phyloP scores from a whole-genome alignment of 257 asterid species.

The Capsicum chinense region DNA sequence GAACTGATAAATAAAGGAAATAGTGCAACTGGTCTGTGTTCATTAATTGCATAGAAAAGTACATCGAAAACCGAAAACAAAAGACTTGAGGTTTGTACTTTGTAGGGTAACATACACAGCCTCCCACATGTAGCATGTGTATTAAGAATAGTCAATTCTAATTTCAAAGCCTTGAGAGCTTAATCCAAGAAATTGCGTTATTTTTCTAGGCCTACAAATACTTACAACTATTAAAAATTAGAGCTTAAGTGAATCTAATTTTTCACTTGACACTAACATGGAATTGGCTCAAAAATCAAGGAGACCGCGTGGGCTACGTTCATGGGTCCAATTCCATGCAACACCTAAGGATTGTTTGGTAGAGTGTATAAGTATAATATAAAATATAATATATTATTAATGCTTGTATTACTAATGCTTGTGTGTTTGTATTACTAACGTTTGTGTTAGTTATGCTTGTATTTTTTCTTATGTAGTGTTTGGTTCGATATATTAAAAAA shows the following conservation, averaged over 20 bases:
- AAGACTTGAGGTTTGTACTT: constrained; percentile 31
- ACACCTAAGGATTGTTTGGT: background rate
- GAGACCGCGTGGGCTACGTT: constrained; percentile 44
- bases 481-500: no score
- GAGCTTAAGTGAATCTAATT: background rate
- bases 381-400: no score
- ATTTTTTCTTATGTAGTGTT: no score
- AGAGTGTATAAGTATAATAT: no score
- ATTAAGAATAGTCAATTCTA: constrained; percentile 59
- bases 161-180: constrained; percentile 44
- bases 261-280: background rate
- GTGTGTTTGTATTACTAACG: no score
- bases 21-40: constrained; percentile 25
- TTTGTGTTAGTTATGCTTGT: no score
- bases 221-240: background rate
- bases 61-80: constrained; percentile 38
- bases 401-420: no score
- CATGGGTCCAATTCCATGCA: constrained; percentile 22
- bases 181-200: constrained; percentile 64
- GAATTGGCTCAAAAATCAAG: constrained; percentile 46
- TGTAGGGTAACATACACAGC: constrained; percentile 39
- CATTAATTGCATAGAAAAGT: constrained; percentile 27
- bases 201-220: constrained; percentile 4
- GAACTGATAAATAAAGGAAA: constrained; percentile 27
- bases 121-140: constrained; percentile 92